Percentiles rank a stretch among this genome's conserved stretches.
Evolutionary conservation across 2,329 filamentous ascomycete species (phyloP).

Genomic region (Ciborinia camelliae): DNA sequence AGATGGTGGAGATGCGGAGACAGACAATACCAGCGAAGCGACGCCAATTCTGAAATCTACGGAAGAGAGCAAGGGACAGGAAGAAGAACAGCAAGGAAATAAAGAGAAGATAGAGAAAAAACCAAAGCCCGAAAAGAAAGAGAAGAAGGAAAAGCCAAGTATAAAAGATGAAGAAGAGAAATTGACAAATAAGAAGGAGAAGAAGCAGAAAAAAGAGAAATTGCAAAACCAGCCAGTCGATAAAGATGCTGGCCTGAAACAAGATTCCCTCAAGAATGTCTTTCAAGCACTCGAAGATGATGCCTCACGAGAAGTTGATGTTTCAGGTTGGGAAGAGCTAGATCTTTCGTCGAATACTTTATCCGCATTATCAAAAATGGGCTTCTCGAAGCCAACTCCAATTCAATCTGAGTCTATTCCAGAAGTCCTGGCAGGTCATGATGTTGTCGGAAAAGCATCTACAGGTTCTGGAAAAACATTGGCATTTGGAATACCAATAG

Average conservation of each 20-base stretch:
- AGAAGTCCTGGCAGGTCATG: constrained; percentile 74
- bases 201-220: constrained; percentile 31
- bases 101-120: constrained; percentile 18
- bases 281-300: constrained; percentile 49
- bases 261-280: constrained; percentile 30
- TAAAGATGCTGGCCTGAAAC: constrained; percentile 27
- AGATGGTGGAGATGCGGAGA: constrained; percentile 38
- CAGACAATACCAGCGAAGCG: constrained; percentile 32
- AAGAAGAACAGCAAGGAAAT: not conserved
- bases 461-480: constrained; percentile 97
- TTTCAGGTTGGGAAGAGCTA: constrained; percentile 75
- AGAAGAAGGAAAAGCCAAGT: constrained; percentile 16
- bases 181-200: constrained; percentile 29
- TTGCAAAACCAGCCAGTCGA: constrained; percentile 32
- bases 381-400: constrained; percentile 74
- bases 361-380: constrained; percentile 71
- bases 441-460: constrained; percentile 92
- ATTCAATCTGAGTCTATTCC: constrained; percentile 83
- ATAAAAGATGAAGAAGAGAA: constrained; percentile 29
- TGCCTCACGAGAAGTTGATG: constrained; percentile 61
- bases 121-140: constrained; percentile 23
- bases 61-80: constrained; percentile 8
- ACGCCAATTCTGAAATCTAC: constrained; percentile 28
- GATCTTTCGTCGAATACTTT: constrained; percentile 70
- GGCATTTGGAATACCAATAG: constrained; percentile 88